A percentile compares a stretch with the other conserved stretches of the same genome.
Conservation (phyloP, 225 moss, liverwort and hornwort genomes). For the Climacium dendroides region DNA sequence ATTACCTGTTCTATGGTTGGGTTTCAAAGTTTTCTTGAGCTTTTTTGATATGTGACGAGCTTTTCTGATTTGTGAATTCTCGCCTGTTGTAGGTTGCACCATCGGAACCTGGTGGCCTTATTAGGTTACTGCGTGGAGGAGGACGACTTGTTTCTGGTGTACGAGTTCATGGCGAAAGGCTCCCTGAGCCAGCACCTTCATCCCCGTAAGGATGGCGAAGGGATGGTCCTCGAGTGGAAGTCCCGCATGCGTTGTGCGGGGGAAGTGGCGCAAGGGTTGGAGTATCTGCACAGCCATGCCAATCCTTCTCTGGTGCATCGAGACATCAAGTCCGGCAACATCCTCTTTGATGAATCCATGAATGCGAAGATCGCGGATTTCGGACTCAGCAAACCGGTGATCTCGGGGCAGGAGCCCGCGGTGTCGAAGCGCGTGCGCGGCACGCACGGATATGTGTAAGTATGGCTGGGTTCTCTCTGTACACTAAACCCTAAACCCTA, state of each 20-base stretch:
- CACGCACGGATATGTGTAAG: constrained; percentile 40
- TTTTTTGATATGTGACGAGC: neutral
- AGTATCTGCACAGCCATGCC: constrained; percentile 43
- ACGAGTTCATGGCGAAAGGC: constrained; percentile 36
- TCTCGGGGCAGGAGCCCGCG: constrained; percentile 8
- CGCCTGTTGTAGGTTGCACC: constrained; percentile 3
- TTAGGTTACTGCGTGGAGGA: constrained; percentile 35
- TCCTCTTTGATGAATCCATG: constrained; percentile 35
- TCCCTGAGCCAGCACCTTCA: constrained; percentile 31
- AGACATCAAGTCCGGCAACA: constrained; percentile 39
- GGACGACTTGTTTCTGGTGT: constrained; percentile 38
- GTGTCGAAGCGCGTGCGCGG: constrained; percentile 30
- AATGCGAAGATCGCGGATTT: constrained; percentile 50
- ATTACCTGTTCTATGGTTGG: neutral
- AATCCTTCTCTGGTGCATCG: constrained; percentile 40
- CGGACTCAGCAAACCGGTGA: constrained; percentile 27
- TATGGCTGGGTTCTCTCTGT: neutral
- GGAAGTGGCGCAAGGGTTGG: constrained; percentile 40
- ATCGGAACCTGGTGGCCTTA: constrained; percentile 23
- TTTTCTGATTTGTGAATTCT: neutral
- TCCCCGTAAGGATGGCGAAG: constrained; percentile 13
- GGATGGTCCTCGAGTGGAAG: constrained; percentile 20
- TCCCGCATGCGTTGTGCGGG: constrained; percentile 39
- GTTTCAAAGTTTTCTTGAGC: neutral
- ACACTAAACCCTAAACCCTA: neutral